These are phyloP conservation scores for Monilinia vaccinii-corymbosi DNA, from an alignment of 2,329 filamentous ascomycete species.

Conservation along the genomic window DNA sequence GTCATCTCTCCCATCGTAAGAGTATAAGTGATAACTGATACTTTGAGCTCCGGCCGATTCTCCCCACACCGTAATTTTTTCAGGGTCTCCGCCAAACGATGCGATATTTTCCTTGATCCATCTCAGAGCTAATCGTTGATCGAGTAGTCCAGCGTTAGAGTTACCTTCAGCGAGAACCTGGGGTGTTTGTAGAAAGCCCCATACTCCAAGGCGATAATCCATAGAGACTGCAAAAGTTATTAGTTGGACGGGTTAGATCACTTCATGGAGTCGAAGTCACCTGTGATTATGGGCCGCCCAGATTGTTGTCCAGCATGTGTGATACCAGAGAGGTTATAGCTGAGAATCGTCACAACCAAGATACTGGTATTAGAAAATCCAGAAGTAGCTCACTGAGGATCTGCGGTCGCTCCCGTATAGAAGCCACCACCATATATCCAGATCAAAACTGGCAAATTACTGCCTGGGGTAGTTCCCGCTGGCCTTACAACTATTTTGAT, in stretches of 20 bases:
- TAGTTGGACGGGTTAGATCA: background rate
- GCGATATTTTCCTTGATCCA: constrained; percentile 52
- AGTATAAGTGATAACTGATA: constrained; percentile 45
- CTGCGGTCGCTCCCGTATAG: constrained; percentile 39
- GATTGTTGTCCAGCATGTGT: constrained; percentile 44
- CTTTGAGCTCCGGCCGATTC: constrained; percentile 43
- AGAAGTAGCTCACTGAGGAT: constrained; percentile 34
- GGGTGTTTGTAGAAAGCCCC: constrained; percentile 59
- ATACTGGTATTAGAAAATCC: background rate
- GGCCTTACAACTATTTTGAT: constrained; percentile 33
- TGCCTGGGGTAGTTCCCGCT: constrained; percentile 25
- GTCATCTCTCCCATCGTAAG: constrained; percentile 46
- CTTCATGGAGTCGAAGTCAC: constrained; percentile 7
- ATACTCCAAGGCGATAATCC: constrained; percentile 52
- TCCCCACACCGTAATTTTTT: constrained; percentile 34
- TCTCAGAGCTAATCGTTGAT: constrained; percentile 46
- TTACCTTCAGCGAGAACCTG: constrained; percentile 40
- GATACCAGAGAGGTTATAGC: constrained; percentile 56
- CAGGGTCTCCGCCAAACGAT: constrained; percentile 35
- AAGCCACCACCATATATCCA: constrained; percentile 55
- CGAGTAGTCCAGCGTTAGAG: constrained; percentile 57
- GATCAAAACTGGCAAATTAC: constrained; percentile 34
- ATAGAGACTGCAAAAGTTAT: constrained; percentile 36
- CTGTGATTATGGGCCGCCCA: constrained; percentile 43
- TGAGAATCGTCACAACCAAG: background rate